Evolutionary conservation across 2,329 filamentous ascomycete genomes (phyloP).

Genomic region (Acrodontium crateriforme): DNA sequence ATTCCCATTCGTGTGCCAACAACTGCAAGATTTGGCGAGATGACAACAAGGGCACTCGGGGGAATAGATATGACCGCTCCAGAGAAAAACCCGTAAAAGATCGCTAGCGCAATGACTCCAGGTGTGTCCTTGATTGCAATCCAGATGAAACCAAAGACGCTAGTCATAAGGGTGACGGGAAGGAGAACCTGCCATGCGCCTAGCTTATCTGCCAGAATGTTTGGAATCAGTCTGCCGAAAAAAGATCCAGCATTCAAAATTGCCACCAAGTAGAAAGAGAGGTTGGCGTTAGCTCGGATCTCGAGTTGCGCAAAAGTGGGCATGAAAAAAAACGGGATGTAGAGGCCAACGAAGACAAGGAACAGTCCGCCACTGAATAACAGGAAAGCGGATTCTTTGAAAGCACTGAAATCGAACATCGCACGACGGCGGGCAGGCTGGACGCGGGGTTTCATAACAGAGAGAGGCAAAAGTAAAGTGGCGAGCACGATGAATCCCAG

Average conservation of each 20-base stretch:
- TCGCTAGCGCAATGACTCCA: constrained; percentile 27
- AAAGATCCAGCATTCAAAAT: constrained; percentile 48
- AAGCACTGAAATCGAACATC: constrained; percentile 30
- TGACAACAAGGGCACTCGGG: constrained; percentile 31
- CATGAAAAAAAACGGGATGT: constrained; percentile 36
- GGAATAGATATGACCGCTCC: constrained; percentile 33
- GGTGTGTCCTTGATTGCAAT: constrained; percentile 23
- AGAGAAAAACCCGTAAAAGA: constrained; percentile 36
- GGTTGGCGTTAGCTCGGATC: constrained; percentile 37
- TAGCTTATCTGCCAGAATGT: constrained; percentile 29
- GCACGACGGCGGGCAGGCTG: constrained; percentile 28
- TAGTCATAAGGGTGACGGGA: constrained; percentile 27
- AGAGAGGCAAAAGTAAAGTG: constrained; percentile 29
- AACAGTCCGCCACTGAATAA: constrained; percentile 29
- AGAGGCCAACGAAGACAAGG: constrained; percentile 34
- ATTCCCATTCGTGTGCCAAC: constrained; percentile 42
- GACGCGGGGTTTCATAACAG: constrained; percentile 31
- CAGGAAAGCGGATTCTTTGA: constrained; percentile 27
- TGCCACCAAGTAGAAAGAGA: constrained; percentile 54
- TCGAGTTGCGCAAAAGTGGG: constrained; percentile 46
- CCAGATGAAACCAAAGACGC: constrained; percentile 28
- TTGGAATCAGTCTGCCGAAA: constrained; percentile 36
- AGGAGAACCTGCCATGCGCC: constrained; percentile 35
- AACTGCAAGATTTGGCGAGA: constrained; percentile 23
- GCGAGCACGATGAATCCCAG: constrained; percentile 49